Evolutionary conservation across 371 early-diverging fungal genomes (phyloP), one percentile per base, ranked within the genome.

Genomic region (Syncephalastrum contaminatum): DNA sequence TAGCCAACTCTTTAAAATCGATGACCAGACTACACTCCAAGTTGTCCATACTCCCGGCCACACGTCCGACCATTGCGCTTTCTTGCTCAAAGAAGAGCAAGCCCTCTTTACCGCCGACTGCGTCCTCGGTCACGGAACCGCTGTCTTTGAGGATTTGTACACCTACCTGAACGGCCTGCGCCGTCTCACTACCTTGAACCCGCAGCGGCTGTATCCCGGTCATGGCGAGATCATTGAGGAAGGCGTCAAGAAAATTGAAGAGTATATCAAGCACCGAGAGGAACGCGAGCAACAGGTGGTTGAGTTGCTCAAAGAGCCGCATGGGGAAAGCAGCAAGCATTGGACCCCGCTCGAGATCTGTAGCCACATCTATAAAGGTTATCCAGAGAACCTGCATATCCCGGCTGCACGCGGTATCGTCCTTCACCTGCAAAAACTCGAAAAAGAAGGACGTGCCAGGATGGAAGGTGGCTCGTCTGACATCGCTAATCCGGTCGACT

Each of bases 31-130:
- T 1, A 87, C 87, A 0, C 60, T 94, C 19, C 60, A 66, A 6
- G 86, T 88, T 0, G 60, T 90, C 12, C 75, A 83, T 60, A 92
- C 95, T 0, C 94, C 94, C 0, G 96, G 96, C 0, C 96, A 96
- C 60, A 84, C 86, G 0, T 58, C 73, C 30, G 95, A 96, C 58
- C 95, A 95, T 61, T 78, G 88, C 48, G 70, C 84, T 4, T 85
- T 94, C 58, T 84, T 63, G 54, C 63, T 91, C 18, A 80, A 84
- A 46, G 87, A 92, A 64, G 93, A 92, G 51, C 54, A 82, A 18
- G 80, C 79, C 12, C 41, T 95, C 3, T 89, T 94, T 42, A 84
- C 89, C 1, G 94, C 92, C 0, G 96, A 96, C 63, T 85, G 85
- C 58, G 81, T 95, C 0, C 70, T 96, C 49, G 96, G 96, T 0